These are phyloP conservation scores for Zygnema cylindricum DNA, from an alignment of 139 green algal genomes.

Conservation along the genomic window DNA sequence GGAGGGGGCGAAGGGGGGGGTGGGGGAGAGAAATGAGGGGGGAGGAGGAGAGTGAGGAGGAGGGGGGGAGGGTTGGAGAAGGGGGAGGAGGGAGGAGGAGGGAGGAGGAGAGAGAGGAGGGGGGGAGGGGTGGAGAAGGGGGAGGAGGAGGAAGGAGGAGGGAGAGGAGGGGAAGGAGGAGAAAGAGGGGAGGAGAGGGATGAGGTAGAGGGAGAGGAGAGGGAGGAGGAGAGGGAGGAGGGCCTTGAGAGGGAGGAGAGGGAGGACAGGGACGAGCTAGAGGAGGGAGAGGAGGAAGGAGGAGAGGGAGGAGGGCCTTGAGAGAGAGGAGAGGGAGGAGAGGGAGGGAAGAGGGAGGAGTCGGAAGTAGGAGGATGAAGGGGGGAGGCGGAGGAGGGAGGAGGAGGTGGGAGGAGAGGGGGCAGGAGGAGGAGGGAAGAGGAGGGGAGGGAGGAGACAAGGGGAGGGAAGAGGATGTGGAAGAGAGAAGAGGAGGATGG, in stretches of 20 bases:
- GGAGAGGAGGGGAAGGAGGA: too few relatives aligned
- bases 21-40: neutral
- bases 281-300: too few relatives aligned
- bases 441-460: neutral
- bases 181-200: too few relatives aligned
- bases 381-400: neutral
- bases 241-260: conserved; percentile 3
- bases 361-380: neutral
- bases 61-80: neutral
- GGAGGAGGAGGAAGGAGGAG: too few relatives aligned
- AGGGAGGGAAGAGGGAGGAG: neutral
- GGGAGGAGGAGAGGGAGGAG: too few relatives aligned
- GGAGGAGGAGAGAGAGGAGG: too few relatives aligned
- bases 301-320: neutral
- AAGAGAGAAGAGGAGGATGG: too few relatives aligned
- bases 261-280: neutral
- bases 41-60: neutral
- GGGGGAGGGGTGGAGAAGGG: too few relatives aligned
- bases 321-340: neutral
- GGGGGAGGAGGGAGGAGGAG: neutral
- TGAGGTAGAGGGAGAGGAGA: too few relatives aligned
- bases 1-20: too few relatives aligned
- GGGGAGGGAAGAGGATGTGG: too few relatives aligned
- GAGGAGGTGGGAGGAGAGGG: neutral
- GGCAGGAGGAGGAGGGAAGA: neutral